These are phyloP conservation scores for Hymenotorrendiella dingleyae DNA, from an alignment of 2,329 filamentous ascomycete species.

Conservation along the genomic window DNA sequence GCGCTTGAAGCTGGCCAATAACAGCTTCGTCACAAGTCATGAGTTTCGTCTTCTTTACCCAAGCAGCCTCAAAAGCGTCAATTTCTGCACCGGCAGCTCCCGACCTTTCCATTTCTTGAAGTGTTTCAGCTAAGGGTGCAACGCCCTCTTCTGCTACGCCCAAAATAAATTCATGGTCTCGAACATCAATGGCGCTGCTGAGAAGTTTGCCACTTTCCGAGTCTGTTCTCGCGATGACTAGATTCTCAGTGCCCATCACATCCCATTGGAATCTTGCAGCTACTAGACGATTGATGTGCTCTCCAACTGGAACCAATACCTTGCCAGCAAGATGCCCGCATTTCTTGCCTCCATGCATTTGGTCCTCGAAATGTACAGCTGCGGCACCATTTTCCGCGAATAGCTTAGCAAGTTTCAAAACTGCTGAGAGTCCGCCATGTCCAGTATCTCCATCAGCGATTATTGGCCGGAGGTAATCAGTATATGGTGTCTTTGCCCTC, in stretches of 20 bases:
- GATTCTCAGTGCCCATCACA: constrained; percentile 91
- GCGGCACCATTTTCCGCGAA: constrained; percentile 97
- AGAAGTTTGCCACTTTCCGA: constrained; percentile 89
- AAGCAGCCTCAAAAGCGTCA: constrained; percentile 76
- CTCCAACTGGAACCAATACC: constrained; percentile 85
- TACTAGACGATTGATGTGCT: constrained; percentile 92
- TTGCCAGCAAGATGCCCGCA: constrained; percentile 96
- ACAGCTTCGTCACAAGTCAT: constrained; percentile 91
- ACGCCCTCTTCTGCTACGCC: constrained; percentile 70
- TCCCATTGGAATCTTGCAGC: constrained; percentile 97
- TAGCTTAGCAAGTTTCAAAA: constrained; percentile 92
- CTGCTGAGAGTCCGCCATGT: constrained; percentile 86
- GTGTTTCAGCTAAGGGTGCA: constrained; percentile 77
- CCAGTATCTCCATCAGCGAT: constrained; percentile 95
- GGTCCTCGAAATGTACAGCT: constrained; percentile 95
- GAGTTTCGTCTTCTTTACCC: constrained; percentile 81
- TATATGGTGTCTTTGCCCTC: constrained; percentile 70
- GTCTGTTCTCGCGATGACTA: constrained; percentile 91
- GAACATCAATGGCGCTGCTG: constrained; percentile 83
- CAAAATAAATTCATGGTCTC: constrained; percentile 95
- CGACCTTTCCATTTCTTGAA: constrained; percentile 81
- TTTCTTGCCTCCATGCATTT: constrained; percentile 96
- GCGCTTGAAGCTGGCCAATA: constrained; percentile 62
- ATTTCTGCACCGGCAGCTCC: constrained; percentile 77
- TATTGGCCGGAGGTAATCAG: constrained; percentile 91